Evolutionary conservation across 495 filamentous ascomycete genomes (phyloP).

Genomic region (Tetracladium marchalianum): DNA sequence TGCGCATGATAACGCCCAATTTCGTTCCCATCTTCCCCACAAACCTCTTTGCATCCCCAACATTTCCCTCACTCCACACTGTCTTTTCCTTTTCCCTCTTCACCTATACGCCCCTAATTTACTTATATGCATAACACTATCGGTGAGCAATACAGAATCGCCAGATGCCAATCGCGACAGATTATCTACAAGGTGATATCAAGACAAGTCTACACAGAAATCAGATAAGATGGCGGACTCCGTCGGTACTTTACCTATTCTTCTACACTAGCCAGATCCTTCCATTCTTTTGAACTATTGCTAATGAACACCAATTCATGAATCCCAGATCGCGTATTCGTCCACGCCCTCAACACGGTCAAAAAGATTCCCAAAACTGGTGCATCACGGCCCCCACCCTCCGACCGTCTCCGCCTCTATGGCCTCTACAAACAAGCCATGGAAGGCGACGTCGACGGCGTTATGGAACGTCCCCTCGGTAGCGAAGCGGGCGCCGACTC

Average conservation of each 20-base stretch:
- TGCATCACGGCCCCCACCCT: slow-evolving; percentile 72
- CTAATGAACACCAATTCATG: not conserved
- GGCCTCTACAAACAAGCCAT: slow-evolving; percentile 98
- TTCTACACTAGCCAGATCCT: not conserved
- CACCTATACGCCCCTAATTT: not conserved
- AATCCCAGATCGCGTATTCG: slow-evolving; percentile 81
- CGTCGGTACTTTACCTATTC: slow-evolving; percentile 29
- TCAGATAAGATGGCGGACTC: slow-evolving; percentile 36
- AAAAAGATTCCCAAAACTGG: slow-evolving; percentile 94
- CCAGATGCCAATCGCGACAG: no score
- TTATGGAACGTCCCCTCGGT: slow-evolving; percentile 71
- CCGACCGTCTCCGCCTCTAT: slow-evolving; percentile 83
- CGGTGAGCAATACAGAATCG: no score
- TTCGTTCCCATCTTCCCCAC: slow-evolving; percentile 1
- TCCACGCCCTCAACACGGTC: slow-evolving; percentile 95
- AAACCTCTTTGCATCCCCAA: no score
- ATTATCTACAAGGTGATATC: not conserved
- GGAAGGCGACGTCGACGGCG: slow-evolving; percentile 91
- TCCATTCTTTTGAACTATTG: slow-evolving; percentile 2
- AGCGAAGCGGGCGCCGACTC: slow-evolving; percentile 32
- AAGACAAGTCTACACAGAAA: not conserved
- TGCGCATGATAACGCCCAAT: slow-evolving; percentile 13
- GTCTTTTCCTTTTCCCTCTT: not conserved
- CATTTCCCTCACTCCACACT: not conserved
- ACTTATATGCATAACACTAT: no score